Conservation (phyloP, 805 yeast genomes). For the Lachancea waltii region DNA sequence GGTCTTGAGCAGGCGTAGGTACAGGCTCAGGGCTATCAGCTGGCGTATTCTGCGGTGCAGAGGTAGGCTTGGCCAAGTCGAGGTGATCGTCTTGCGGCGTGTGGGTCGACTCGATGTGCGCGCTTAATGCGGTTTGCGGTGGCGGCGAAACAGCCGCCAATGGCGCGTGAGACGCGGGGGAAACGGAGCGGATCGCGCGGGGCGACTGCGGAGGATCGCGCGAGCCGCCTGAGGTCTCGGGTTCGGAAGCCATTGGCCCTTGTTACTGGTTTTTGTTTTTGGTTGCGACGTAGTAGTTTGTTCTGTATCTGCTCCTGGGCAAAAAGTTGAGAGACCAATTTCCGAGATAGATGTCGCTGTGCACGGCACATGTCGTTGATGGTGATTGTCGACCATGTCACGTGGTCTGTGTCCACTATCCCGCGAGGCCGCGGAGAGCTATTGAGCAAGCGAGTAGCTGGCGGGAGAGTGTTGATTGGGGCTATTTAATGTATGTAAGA, state of each 20-base stretch:
- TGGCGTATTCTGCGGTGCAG: constrained; percentile 29
- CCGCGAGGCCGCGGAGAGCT: no score
- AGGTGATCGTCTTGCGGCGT: constrained; percentile 11
- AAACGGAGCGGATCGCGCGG: neutral
- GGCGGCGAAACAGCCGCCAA: constrained; percentile 1
- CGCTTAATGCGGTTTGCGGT: constrained; percentile 4
- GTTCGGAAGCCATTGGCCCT: neutral
- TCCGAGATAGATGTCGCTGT: neutral
- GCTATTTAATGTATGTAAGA: no score
- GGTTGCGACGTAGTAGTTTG: neutral
- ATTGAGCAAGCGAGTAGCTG: no score
- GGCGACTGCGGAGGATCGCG: neutral
- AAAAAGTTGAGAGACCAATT: neutral
- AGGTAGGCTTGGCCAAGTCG: constrained; percentile 17
- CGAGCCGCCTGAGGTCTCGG: neutral
- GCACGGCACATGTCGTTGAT: no score
- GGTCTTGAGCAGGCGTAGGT: neutral
- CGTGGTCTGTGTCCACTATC: no score
- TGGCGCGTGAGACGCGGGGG: neutral
- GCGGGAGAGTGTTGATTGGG: no score
- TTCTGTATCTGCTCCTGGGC: neutral
- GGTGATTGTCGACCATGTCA: no score
- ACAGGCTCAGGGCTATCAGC: constrained; percentile 16
- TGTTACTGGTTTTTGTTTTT: neutral
- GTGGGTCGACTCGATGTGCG: neutral